Evolutionary conservation across 129 eudicot species (phyloP).

Genomic region (Flaveria robusta): DNA sequence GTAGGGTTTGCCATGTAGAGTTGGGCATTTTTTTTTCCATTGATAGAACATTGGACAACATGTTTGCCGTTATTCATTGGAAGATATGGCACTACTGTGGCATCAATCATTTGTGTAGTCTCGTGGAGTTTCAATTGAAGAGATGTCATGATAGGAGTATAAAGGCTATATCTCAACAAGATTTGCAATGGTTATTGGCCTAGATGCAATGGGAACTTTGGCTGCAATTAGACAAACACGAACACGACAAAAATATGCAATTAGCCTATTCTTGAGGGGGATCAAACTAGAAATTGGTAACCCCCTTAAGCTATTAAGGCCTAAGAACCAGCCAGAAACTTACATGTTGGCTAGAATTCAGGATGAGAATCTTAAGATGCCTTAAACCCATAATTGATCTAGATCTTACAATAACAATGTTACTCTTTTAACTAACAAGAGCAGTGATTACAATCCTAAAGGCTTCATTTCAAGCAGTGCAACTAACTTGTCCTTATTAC

Average conservation of each 20-base stretch:
- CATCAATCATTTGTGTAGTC: neutral
- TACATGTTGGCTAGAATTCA: neutral
- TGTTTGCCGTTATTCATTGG: neutral
- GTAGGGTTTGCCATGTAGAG: neutral
- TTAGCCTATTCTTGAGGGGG: neutral
- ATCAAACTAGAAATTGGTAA: neutral
- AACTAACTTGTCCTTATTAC: neutral
- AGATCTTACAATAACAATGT: no score
- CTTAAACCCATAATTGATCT: no score
- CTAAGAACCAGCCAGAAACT: neutral
- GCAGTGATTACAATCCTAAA: neutral
- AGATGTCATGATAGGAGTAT: neutral
- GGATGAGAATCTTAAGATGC: neutral
- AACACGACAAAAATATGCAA: neutral
- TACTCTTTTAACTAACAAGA: neutral
- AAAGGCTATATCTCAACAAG: neutral
- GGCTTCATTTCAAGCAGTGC: neutral
- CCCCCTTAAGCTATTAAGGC: neutral
- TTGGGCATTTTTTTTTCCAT: neutral
- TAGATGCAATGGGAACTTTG: neutral
- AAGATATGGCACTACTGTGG: neutral
- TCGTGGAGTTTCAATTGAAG: neutral
- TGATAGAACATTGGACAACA: neutral
- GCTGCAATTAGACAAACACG: neutral
- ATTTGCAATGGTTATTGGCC: neutral